phyloP scores from a whole-genome alignment of 148 eudicot genomes.

The Rhododendron kiyosumense region DNA sequence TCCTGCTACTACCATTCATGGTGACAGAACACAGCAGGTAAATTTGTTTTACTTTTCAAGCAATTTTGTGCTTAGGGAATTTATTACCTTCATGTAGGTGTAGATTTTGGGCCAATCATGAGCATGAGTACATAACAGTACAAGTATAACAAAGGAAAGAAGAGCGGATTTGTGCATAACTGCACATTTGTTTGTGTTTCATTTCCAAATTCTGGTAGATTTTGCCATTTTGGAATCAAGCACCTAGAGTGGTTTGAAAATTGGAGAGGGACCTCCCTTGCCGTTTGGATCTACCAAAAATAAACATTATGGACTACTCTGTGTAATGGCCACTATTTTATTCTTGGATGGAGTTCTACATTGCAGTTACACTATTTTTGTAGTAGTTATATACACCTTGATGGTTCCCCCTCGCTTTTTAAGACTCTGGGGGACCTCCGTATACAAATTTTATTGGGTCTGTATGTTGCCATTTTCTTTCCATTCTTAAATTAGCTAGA shows the following conservation, averaged over 20 bases:
- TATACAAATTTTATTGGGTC: background rate
- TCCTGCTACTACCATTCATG: conserved; percentile 55
- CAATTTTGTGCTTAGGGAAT: background rate
- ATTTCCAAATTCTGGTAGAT: background rate
- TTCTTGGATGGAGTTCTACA: background rate
- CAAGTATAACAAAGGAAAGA: background rate
- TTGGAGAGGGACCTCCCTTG: background rate
- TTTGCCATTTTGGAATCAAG: background rate
- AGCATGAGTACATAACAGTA: background rate
- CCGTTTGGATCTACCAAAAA: background rate
- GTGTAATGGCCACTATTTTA: background rate
- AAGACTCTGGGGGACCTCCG: background rate
- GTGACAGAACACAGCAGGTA: conserved; percentile 61
- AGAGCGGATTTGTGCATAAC: background rate
- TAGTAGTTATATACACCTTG: background rate
- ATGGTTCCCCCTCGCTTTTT: background rate
- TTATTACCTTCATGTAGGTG: background rate
- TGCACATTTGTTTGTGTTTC: background rate
- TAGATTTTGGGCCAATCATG: background rate
- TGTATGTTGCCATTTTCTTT: background rate
- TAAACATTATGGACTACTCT: background rate
- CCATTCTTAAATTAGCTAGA: background rate
- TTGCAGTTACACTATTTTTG: background rate
- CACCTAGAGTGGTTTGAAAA: background rate
- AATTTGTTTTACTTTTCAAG: background rate